Evolutionary conservation across 108 stramenopile genomes (phyloP), one percentile per base, ranked within the genome.

Genomic region (Cyclotella sp.): DNA sequence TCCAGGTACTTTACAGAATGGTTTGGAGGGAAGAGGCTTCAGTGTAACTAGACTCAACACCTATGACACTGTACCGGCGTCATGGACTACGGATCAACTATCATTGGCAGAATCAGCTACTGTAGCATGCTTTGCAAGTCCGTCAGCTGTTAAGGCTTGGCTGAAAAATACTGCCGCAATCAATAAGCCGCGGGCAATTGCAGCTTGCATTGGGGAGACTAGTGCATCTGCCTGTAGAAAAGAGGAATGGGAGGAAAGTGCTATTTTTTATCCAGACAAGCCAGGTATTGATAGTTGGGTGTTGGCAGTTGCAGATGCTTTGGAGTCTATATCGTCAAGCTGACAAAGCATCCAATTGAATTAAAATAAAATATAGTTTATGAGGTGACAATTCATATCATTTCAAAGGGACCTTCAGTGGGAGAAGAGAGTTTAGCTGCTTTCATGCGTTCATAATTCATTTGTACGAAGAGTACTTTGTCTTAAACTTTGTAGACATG

Each of bases 181-280:
- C 24, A 72, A 65, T 52, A 62, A 26, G 71, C 88, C 43, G 34
- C 62, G 74, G 43, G 81, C 74, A n/a, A 52, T 91, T 28, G 94
- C 94, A 27, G 91, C 88, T n/a, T 95, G 94, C 53, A 95, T 95
- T 63, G 94, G 94, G 39, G 84, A 86, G 70, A 95, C 94, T 11
- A 92, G 90, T 81, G 91, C 91, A 24, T 68, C 46, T 12, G 91
- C 88, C 14, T 92, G 91, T 72, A 81, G 76, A 30, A 84, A 88
- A 61, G 63, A 73, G 46, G 79, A 82, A 22, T 93, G 89, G 88
- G 34, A 75, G 9, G 91, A 90, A 66, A 62, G 70, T 16, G 65
- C 79, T 49, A 93, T 95, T 16, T 93, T 88, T 70, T 95, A 82
- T 78, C 92, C 94, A 16, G 89, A 90, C 52, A 89, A 85, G 18